phyloP scores from a whole-genome alignment of 306 rosid genomes.

The Cicer judaicum region DNA sequence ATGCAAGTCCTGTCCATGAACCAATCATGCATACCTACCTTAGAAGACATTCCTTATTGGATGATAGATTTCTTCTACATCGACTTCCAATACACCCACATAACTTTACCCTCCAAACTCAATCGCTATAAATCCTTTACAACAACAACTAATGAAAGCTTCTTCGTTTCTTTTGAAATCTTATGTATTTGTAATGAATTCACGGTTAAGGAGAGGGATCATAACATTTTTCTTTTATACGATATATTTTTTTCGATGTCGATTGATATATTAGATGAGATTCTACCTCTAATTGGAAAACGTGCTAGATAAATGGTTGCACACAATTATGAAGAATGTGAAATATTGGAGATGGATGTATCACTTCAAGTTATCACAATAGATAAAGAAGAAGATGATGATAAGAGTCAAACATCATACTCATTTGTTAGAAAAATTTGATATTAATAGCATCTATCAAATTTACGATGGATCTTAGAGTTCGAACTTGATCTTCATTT shows the following conservation, averaged over 20 bases:
- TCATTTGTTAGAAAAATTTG: not conserved
- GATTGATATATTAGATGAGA: not conserved
- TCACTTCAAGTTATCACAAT: not conserved
- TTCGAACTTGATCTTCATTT: too few species aligned
- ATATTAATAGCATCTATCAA: not conserved
- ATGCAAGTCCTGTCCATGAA: too few species aligned
- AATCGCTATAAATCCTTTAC: too few species aligned
- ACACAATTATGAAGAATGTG: not conserved
- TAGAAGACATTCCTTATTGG: too few species aligned
- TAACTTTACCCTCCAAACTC: too few species aligned
- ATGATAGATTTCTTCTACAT: too few species aligned
- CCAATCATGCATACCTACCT: too few species aligned
- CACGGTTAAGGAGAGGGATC: not conserved
- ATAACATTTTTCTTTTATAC: not conserved
- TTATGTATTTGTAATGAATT: not conserved
- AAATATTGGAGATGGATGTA: not conserved
- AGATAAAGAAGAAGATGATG: not conserved
- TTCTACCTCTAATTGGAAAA: not conserved
- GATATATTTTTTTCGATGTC: not conserved
- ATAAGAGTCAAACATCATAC: not conserved
- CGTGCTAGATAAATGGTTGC: not conserved
- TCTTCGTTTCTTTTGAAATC: not conserved
- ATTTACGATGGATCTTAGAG: too few species aligned
- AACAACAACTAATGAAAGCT: too few species aligned
- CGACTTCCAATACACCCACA: too few species aligned